Base-by-base conservation (phyloP, 495 filamentous ascomycete species). In the Penicillium paxilli region DNA sequence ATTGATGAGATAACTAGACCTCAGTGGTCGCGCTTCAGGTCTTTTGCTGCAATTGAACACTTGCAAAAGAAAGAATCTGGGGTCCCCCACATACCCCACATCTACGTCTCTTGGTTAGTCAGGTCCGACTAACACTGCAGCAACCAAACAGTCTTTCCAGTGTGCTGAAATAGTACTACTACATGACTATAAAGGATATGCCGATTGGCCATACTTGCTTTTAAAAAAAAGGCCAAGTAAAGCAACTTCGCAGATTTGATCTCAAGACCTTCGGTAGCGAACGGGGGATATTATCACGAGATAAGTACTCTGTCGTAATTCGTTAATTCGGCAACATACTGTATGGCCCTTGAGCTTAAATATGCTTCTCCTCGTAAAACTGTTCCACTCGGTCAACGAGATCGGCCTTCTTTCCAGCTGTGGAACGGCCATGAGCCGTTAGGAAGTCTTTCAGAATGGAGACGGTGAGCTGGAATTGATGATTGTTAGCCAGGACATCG, bases 381-480 rank as follows among this genome's bases (percentile, higher is more conserved):
- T 86, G 80, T 65, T 93, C 88, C 14, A 96, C 77, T 35, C 83
- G 83, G 40, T 92, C 89, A 3, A 96, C 68, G 14, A 97, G 73
- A 42, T 94, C 87, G 4, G 77, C 81, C 69, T 97, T 97, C 71
- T 89, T 89, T 0, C 90, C 89, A 19, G 67, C 73, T 5, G 80
- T 73, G 40, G 77, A 73, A 16, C 91, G 65, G 5, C 83, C 82
- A 57, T 88, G 89, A 4, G 71, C 71, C 14, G 65, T 63, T 49
- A 96, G 66, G 60, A 87, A 89, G 1, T 80, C 81, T 65, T 87
- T 95, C 47, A 97, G 64, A 16, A 83, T 75, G 3, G 80, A 70
- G 23, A 96, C 78, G 2, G 83, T 94, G 65, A 92, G 78, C 74
- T 80, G 44, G 30, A 63, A 8, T 20, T 24, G 4, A 37, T 46